phyloP scores from a whole-genome alignment of 148 eudicot genomes.

The Pouteria glomerata region DNA sequence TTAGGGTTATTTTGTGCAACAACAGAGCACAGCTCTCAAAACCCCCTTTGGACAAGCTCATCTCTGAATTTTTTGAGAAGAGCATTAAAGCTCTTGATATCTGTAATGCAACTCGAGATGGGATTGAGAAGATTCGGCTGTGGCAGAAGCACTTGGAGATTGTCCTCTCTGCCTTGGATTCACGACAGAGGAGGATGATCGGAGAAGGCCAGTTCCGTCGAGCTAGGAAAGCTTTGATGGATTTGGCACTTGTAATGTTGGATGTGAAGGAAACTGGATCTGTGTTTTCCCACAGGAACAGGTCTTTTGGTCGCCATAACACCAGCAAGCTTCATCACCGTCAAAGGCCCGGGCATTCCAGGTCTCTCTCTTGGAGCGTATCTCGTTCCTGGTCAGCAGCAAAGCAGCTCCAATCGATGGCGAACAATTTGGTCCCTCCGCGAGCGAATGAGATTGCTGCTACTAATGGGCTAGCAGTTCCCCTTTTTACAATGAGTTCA shows the following conservation, averaged over 20 bases:
- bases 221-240: conserved; percentile 57
- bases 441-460: conserved; percentile 41
- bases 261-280: conserved; percentile 51
- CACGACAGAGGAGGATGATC: conserved; percentile 20
- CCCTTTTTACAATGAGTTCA: conserved; percentile 44
- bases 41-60: conserved; percentile 42
- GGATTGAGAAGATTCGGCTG: conserved; percentile 49
- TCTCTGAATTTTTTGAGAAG: conserved; percentile 44
- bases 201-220: conserved; percentile 47
- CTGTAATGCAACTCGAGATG: conserved; percentile 63
- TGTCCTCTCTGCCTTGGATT: conserved; percentile 39
- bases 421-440: conserved; percentile 42
- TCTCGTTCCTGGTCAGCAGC: conserved; percentile 64
- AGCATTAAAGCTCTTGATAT: conserved; percentile 62
- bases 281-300: conserved; percentile 39
- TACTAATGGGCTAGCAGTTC: conserved; percentile 40
- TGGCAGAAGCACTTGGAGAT: conserved; percentile 62
- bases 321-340: conserved; percentile 29
- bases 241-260: conserved; percentile 46
- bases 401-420: conserved; percentile 57
- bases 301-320: conserved; percentile 55
- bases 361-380: conserved; percentile 69
- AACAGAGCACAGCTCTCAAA: conserved; percentile 28
- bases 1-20: conserved; percentile 32
- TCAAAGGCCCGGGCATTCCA: conserved; percentile 36